Percentiles rank a stretch among this genome's conserved stretches.
Evolutionary conservation across 495 filamentous ascomycete genomes (phyloP).

Genomic region (Parathielavia hyrcaniae): DNA sequence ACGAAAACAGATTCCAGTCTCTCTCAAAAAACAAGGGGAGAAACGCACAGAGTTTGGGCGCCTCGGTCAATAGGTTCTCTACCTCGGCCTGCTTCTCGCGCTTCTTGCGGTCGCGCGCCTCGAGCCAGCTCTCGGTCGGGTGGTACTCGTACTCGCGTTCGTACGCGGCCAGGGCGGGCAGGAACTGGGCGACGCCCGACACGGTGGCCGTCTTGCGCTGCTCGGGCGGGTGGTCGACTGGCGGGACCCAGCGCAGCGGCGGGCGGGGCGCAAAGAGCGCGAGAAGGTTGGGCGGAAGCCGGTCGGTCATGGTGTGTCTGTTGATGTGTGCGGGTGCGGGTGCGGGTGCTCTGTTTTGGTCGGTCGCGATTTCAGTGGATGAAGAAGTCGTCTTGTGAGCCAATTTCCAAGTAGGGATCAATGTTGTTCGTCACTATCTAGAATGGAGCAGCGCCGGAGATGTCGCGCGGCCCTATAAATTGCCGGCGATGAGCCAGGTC

Average conservation of each 20-base stretch:
- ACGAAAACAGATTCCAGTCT: constrained; percentile 13
- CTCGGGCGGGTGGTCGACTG: constrained; percentile 75
- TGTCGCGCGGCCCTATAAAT: not conserved
- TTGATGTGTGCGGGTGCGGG: not conserved
- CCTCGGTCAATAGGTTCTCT: constrained; percentile 59
- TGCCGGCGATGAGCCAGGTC: not conserved
- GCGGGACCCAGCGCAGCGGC: constrained; percentile 81
- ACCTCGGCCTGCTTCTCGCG: constrained; percentile 65
- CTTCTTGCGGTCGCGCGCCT: constrained; percentile 72
- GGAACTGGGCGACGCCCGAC: constrained; percentile 63
- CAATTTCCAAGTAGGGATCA: not conserved
- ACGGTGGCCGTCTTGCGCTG: constrained; percentile 68
- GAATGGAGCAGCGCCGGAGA: not conserved
- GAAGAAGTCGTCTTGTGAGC: not conserved
- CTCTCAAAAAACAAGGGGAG: not conserved
- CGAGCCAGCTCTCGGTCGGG: constrained; percentile 87
- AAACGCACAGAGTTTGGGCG: constrained; percentile 59
- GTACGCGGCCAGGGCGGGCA: constrained; percentile 62
- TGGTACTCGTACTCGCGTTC: constrained; percentile 66
- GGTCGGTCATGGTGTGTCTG: constrained; percentile 74
- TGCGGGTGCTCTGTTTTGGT: not conserved
- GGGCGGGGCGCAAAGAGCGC: constrained; percentile 92
- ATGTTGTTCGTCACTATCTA: not conserved
- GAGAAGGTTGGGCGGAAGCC: constrained; percentile 85
- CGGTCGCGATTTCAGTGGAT: not conserved